Evolutionary conservation across 495 filamentous ascomycete genomes (phyloP).

Genomic region (Penicillium coprophilum): DNA sequence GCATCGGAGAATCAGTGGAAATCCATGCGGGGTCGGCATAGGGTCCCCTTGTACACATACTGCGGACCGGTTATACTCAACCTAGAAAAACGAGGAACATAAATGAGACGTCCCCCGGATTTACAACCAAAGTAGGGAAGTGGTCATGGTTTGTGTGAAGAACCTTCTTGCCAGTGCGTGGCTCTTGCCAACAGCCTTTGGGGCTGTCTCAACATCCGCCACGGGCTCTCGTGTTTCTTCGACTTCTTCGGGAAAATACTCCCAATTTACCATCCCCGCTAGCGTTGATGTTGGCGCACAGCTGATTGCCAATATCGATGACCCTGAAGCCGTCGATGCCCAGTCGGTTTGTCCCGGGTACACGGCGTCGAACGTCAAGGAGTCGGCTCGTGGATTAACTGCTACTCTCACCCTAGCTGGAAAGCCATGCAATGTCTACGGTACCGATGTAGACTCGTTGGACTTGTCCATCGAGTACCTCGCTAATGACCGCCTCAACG

Average conservation of each 20-base stretch:
- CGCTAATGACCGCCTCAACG: constrained; percentile 51
- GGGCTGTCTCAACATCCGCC: constrained; percentile 22
- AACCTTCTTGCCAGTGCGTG: constrained; percentile 28
- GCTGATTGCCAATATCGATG: constrained; percentile 66
- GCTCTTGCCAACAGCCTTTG: constrained; percentile 33
- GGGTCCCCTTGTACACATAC: neutral
- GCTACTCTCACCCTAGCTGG: constrained; percentile 57
- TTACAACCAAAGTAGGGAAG: constrained; percentile 4
- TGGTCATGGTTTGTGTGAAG: constrained; percentile 30
- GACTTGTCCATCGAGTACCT: constrained; percentile 58
- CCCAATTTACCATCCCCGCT: constrained; percentile 58
- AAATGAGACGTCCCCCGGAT: neutral
- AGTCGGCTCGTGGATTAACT: constrained; percentile 47
- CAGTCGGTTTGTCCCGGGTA: constrained; percentile 69
- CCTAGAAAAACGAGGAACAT: constrained; percentile 19
- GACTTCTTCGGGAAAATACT: constrained; percentile 8
- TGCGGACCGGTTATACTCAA: neutral
- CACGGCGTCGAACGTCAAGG: constrained; percentile 50
- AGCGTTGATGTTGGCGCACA: constrained; percentile 54
- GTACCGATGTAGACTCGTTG: constrained; percentile 59
- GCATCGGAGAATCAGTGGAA: constrained; percentile 25
- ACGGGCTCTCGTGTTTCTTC: constrained; percentile 9
- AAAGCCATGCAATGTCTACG: constrained; percentile 59
- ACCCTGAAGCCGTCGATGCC: constrained; percentile 67
- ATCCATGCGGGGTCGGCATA: constrained; percentile 17